These are phyloP conservation scores for Trametes meyenii DNA, from an alignment of 768 basidiomycete species.

Conservation along the genomic window DNA sequence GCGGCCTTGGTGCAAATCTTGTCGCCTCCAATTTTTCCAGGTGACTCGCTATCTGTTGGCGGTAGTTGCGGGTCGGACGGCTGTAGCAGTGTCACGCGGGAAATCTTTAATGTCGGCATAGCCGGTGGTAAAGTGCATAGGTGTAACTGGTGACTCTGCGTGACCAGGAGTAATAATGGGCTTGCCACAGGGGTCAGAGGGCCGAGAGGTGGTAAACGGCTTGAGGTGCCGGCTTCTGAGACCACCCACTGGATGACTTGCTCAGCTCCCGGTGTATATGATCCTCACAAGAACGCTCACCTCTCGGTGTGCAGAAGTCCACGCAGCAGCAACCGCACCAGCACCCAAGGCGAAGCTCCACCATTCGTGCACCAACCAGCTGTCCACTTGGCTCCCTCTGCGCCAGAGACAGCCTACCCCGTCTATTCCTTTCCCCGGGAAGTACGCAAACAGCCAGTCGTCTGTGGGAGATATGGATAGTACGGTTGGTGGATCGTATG, in stretches of 20 bases:
- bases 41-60: slow-evolving; percentile 30
- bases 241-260: slow-evolving; percentile 52
- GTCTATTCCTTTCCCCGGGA: slow-evolving; percentile 58
- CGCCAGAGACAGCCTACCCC: slow-evolving; percentile 71
- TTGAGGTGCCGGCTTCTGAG: slow-evolving; percentile 45
- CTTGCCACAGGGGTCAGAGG: slow-evolving; percentile 55
- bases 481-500: slow-evolving; percentile 63
- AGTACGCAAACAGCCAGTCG: slow-evolving; percentile 75
- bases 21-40: slow-evolving; percentile 36
- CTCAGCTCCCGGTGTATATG: not conserved
- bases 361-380: slow-evolving; percentile 60
- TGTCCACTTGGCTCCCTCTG: slow-evolving; percentile 58
- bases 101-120: slow-evolving; percentile 44
- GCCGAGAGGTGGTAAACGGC: slow-evolving; percentile 61
- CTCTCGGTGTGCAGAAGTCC: slow-evolving; percentile 64
- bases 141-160: slow-evolving; percentile 60
- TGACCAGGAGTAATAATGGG: slow-evolving; percentile 64
- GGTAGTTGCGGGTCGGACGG: slow-evolving; percentile 34
- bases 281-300: slow-evolving; percentile 38
- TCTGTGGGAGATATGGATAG: slow-evolving; percentile 63
- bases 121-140: slow-evolving; percentile 57
- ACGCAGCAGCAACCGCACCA: slow-evolving; percentile 63
- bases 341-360: slow-evolving; percentile 55
- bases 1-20: slow-evolving; percentile 59
- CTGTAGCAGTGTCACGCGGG: slow-evolving; percentile 52